phyloP scores from a whole-genome alignment of 108 stramenopile species.

The Fragilariopsis cylindrus region DNA sequence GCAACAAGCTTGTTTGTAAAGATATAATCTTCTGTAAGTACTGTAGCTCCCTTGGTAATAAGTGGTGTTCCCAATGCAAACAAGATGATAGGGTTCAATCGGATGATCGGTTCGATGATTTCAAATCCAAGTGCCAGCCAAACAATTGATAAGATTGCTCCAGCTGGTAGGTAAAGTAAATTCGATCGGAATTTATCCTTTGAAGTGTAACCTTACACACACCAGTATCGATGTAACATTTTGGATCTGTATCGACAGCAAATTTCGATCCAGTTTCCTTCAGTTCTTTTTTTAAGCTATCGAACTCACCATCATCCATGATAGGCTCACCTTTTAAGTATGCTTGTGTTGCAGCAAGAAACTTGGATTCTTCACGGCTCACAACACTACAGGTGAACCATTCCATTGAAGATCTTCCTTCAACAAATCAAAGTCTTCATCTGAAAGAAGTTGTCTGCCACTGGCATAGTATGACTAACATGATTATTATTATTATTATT shows the following conservation, averaged over 20 bases:
- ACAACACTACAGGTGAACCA: slow-evolving; percentile 78
- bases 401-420: slow-evolving; percentile 95
- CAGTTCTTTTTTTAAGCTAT: slow-evolving; percentile 80
- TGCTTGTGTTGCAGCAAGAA: slow-evolving; percentile 84
- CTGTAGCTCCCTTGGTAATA: slow-evolving; percentile 62
- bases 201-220: slow-evolving; percentile 90
- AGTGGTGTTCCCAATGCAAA: slow-evolving; percentile 70
- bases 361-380: slow-evolving; percentile 88
- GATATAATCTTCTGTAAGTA: slow-evolving; percentile 70
- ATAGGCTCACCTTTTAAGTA: slow-evolving; percentile 87
- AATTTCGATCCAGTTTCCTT: slow-evolving; percentile 85
- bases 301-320: slow-evolving; percentile 83
- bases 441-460: slow-evolving; percentile 82
- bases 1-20: slow-evolving; percentile 80
- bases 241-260: slow-evolving; percentile 89
- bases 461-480: slow-evolving; percentile 81
- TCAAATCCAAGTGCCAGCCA: slow-evolving; percentile 81
- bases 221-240: slow-evolving; percentile 96
- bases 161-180: slow-evolving; percentile 88
- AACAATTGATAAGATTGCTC: slow-evolving; percentile 50
- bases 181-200: slow-evolving; percentile 86
- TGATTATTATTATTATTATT: neutral
- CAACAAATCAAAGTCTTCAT: slow-evolving; percentile 90
- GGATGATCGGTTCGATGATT: slow-evolving; percentile 59
- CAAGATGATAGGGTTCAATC: slow-evolving; percentile 83